Base-by-base conservation (phyloP, 768 basidiomycete species). In the Crassisporium funariophilum region DNA sequence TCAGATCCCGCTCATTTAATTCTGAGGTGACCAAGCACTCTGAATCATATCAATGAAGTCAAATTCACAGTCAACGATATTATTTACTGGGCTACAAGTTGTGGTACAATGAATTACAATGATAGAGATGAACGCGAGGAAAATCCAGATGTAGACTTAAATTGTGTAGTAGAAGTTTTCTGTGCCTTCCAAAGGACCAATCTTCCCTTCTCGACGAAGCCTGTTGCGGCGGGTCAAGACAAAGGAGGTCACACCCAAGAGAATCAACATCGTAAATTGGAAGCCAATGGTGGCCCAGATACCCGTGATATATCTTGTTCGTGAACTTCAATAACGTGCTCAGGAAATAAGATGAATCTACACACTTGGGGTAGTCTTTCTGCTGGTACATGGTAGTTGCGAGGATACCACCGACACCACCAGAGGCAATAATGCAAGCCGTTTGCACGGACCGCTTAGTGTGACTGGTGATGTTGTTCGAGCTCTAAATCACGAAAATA, bases 361-460 rank as follows among this genome's bases (percentile, higher is more conserved):
- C 49, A 15, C 54, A 62, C 55, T 62, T 53, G 2, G 71, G 71
- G 35, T 61, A 64, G 41, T 73, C 70, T 37, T 66, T 29, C 41
- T 71, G 59, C 5, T 66, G 61, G 48, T 60, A 73, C 45, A 69
- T 66, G 23, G 64, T 67, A 3, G 69, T 69, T 7, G 69, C 69
- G 23, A 73, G 57, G 44, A 73, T 68, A 25, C 71, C 71, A 15
- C 70, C 69, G 25, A 73, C 59, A 22, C 71, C 71, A 17, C 68
- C 70, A 43, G 68, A 63, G 0, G 63, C 59, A 34, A 69, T 59
- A 35, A 67, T 66, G n/a, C 63, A 44, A 2, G 69, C 70, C 5
- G 65, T 72, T 4, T 65, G 64, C 6, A 73, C 65, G 6, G 70
- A 52, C 12, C 72, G 68, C 58, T 73, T 71, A 24, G 58, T 63